Conservation (phyloP, 2,329 filamentous ascomycete genomes). For the Colletotrichum spaethianum region DNA sequence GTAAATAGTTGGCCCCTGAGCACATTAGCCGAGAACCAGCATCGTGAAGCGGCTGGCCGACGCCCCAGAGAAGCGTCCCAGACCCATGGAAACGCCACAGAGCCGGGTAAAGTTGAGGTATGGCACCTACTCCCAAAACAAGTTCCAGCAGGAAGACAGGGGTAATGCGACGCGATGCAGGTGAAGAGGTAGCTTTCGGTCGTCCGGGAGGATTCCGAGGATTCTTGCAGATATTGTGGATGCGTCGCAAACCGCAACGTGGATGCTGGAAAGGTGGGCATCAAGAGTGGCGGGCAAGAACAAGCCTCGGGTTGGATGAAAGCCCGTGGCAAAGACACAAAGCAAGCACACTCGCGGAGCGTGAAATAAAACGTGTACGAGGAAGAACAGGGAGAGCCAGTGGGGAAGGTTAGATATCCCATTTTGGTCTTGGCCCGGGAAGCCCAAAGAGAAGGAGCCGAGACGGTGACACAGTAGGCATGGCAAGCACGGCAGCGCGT, state of each 20-base stretch:
- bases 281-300: neutral
- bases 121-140: neutral
- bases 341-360: neutral
- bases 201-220: constrained; percentile 4
- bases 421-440: neutral
- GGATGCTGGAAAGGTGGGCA: neutral
- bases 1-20: neutral
- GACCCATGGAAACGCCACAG: constrained; percentile 12
- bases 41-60: neutral
- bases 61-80: constrained; percentile 8
- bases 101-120: constrained; percentile 31
- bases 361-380: neutral
- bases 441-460: neutral
- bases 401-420: neutral
- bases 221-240: neutral
- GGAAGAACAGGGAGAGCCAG: neutral
- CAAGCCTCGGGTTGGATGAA: neutral
- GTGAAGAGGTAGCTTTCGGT: neutral
- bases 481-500: constrained; percentile 21
- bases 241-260: neutral
- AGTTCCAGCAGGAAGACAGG: constrained; percentile 1
- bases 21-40: constrained; percentile 22
- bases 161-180: constrained; percentile 10
- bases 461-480: constrained; percentile 10
- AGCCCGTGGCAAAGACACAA: neutral